Conservation (phyloP, 2,329 filamentous ascomycete species). For the Aureobasidium sp. region DNA sequence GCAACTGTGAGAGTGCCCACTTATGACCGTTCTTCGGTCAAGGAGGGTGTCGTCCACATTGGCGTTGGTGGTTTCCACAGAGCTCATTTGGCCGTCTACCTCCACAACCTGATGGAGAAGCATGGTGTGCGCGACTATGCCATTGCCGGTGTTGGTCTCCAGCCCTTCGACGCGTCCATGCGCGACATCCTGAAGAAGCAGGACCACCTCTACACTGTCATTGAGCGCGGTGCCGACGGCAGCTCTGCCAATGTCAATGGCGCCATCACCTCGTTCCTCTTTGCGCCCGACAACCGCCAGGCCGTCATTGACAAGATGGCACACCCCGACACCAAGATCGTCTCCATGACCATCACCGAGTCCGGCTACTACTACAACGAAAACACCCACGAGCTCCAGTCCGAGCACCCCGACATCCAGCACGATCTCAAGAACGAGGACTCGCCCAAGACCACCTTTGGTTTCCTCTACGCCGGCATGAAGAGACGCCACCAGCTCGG, state of each 20-base stretch:
- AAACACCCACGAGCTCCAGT: slow-evolving; percentile 48
- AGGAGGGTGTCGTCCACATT: slow-evolving; percentile 50
- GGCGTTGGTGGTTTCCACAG: slow-evolving; percentile 51
- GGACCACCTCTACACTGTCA: slow-evolving; percentile 48
- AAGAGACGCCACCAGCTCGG: slow-evolving; percentile 40
- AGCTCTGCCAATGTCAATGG: slow-evolving; percentile 44
- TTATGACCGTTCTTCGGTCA: slow-evolving; percentile 40
- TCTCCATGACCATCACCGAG: slow-evolving; percentile 51
- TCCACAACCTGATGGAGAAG: slow-evolving; percentile 44
- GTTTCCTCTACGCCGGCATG: slow-evolving; percentile 48
- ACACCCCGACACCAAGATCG: slow-evolving; percentile 47
- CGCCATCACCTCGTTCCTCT: slow-evolving; percentile 49
- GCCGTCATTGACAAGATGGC: slow-evolving; percentile 51
- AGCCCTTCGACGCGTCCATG: slow-evolving; percentile 46
- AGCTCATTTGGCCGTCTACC: slow-evolving; percentile 48
- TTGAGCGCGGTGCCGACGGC: slow-evolving; percentile 48
- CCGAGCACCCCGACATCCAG: slow-evolving; percentile 45
- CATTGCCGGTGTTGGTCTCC: slow-evolving; percentile 48
- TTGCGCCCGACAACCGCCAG: slow-evolving; percentile 46
- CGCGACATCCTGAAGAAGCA: slow-evolving; percentile 44
- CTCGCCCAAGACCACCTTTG: slow-evolving; percentile 43
- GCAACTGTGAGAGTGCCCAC: slow-evolving; percentile 33
- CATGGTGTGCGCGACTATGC: slow-evolving; percentile 41
- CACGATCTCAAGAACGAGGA: slow-evolving; percentile 42
- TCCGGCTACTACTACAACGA: slow-evolving; percentile 54